Evolutionary conservation across 2,329 filamentous ascomycete genomes (phyloP).

Genomic region (Shiraia bambusicola): DNA sequence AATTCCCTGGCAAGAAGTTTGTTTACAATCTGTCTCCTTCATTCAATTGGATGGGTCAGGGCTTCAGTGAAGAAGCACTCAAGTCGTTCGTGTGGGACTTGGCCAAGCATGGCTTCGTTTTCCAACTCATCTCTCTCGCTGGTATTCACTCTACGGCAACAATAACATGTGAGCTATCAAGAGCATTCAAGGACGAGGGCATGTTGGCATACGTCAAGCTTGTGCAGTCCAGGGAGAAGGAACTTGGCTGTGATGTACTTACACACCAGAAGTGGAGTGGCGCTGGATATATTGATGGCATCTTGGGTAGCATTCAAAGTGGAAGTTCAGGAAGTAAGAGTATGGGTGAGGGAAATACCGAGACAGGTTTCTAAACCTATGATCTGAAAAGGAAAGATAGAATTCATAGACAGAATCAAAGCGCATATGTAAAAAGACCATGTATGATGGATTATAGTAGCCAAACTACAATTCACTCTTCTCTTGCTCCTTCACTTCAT

Average conservation of each 20-base stretch:
- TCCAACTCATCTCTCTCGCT: conserved; percentile 66
- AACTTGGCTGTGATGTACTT: conserved; percentile 85
- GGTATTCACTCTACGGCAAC: conserved; percentile 66
- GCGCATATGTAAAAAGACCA: no score
- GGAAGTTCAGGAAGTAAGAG: conserved; percentile 86
- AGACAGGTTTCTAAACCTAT: conserved; percentile 49
- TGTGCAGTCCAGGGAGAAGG: conserved; percentile 87
- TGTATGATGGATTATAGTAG: neutral
- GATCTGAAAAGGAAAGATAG: no score
- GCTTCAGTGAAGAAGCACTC: conserved; percentile 78
- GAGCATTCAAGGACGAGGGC: conserved; percentile 81
- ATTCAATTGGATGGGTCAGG: conserved; percentile 98
- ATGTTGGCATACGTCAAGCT: conserved; percentile 98
- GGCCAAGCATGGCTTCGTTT: conserved; percentile 75
- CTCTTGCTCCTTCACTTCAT: conserved; percentile 3
- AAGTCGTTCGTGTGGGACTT: conserved; percentile 97
- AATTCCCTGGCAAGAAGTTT: conserved; percentile 77
- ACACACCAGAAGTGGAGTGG: conserved; percentile 91
- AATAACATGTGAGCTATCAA: conserved; percentile 72
- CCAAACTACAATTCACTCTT: conserved; percentile 29
- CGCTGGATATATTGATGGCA: conserved; percentile 78
- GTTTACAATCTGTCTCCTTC: conserved; percentile 96
- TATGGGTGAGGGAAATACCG: conserved; percentile 94
- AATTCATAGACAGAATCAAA: no score
- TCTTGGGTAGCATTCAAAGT: conserved; percentile 85